phyloP scores from a whole-genome alignment of 768 basidiomycete species.

The Pleurotus sapidus region DNA sequence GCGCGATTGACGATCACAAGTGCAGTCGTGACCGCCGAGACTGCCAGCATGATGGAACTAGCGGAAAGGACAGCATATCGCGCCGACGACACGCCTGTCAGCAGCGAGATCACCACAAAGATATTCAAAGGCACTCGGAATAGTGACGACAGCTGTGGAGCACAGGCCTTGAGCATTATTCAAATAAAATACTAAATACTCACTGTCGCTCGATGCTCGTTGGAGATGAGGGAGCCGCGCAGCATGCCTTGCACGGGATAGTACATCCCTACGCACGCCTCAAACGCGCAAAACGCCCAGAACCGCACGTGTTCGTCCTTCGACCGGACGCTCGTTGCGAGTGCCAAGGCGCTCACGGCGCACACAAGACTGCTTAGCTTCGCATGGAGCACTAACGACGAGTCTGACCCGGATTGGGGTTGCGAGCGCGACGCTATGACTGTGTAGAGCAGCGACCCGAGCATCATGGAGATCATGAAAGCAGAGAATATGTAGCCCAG shows the following conservation, averaged over 20 bases:
- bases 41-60: conserved; percentile 52
- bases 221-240: conserved; percentile 59
- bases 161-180: conserved; percentile 1
- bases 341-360: conserved; percentile 52
- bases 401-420: conserved; percentile 22
- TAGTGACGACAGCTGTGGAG: conserved; percentile 55
- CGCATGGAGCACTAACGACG: conserved; percentile 57
- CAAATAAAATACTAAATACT: conserved; percentile 16
- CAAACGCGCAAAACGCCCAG: conserved; percentile 73
- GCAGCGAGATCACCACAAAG: conserved; percentile 66
- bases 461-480: conserved; percentile 83
- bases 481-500: conserved; percentile 79
- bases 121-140: conserved; percentile 76
- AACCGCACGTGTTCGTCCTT: conserved; percentile 50
- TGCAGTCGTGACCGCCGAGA: conserved; percentile 59
- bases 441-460: conserved; percentile 71
- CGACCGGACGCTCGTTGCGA: conserved; percentile 46
- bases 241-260: conserved; percentile 79
- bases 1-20: conserved; percentile 38
- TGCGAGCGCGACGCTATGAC: conserved; percentile 35
- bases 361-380: conserved; percentile 66
- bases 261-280: conserved; percentile 77
- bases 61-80: conserved; percentile 58
- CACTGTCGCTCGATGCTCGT: conserved; percentile 75
- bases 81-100: conserved; percentile 68